Percentiles rank a stretch among this genome's conserved stretches.
These are phyloP conservation scores for Colletotrichum navitas DNA, from an alignment of 2,329 filamentous ascomycete species.

Conservation along the genomic window DNA sequence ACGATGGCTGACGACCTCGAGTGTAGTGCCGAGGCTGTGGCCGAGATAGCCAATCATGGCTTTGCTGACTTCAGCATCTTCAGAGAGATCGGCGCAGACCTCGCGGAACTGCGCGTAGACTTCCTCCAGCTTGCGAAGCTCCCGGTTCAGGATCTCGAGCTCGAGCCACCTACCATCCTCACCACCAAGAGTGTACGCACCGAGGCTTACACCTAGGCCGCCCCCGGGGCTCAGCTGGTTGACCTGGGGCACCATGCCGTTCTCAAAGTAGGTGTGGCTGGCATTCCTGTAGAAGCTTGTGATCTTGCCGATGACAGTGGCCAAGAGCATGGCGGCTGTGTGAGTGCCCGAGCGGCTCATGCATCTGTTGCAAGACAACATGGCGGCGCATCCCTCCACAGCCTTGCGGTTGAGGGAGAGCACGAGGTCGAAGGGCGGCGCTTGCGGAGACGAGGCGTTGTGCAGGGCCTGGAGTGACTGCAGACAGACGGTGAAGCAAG, in stretches of 20 bases:
- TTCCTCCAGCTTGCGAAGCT: constrained; percentile 61
- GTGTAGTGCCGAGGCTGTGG: constrained; percentile 57
- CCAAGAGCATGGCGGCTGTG: constrained; percentile 63
- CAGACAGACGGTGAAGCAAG: constrained; percentile 61
- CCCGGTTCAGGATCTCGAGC: constrained; percentile 61
- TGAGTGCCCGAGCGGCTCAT: constrained; percentile 58
- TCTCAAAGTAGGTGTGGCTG: constrained; percentile 55
- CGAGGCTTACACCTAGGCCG: constrained; percentile 56
- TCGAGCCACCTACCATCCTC: constrained; percentile 62
- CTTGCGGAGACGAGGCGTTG: constrained; percentile 55
- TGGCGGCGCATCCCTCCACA: constrained; percentile 60
- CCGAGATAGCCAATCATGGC: constrained; percentile 61
- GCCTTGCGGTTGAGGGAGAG: constrained; percentile 61
- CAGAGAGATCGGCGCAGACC: constrained; percentile 55
- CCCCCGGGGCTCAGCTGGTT: constrained; percentile 40
- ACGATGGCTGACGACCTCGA: constrained; percentile 56
- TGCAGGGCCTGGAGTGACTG: constrained; percentile 62
- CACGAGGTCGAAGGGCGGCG: constrained; percentile 59
- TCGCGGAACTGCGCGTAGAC: constrained; percentile 60
- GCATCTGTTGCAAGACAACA: constrained; percentile 61
- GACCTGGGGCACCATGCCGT: constrained; percentile 39
- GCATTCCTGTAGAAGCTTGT: constrained; percentile 61
- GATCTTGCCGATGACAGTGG: constrained; percentile 62
- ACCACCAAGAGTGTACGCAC: constrained; percentile 59
- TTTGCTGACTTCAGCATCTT: constrained; percentile 58